Evolutionary conservation across 163 green algal species (phyloP).

Genomic region (Scenedesmus sp.): DNA sequence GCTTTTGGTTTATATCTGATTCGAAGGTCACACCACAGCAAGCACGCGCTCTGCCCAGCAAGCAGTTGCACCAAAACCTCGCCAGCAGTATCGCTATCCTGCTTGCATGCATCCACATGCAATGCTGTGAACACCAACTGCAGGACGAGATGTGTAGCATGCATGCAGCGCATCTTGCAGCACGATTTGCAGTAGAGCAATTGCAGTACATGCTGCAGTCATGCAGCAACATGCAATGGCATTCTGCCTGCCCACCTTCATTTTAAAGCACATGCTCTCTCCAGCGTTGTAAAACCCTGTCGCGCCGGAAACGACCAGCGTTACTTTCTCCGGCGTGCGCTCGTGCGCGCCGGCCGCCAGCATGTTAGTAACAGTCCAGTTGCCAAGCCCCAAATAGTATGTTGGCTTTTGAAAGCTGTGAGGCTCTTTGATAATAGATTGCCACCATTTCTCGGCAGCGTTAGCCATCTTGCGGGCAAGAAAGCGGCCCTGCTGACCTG

Average conservation of each 20-base stretch:
- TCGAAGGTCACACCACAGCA: too few species aligned
- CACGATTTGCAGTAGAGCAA: too few species aligned
- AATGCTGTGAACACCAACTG: too few species aligned
- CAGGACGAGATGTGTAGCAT: too few species aligned
- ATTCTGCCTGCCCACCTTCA: neutral
- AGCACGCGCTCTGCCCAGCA: too few species aligned
- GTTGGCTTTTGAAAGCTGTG: constrained; percentile 37
- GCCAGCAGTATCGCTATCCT: too few species aligned
- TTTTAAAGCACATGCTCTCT: neutral
- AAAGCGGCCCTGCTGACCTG: neutral
- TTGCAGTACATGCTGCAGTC: too few species aligned
- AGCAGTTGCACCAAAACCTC: too few species aligned
- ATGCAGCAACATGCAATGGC: too few species aligned
- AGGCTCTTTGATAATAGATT: neutral
- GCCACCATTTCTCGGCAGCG: constrained; percentile 22
- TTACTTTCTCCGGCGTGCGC: neutral
- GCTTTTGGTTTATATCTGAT: too few species aligned
- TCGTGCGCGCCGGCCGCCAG: constrained; percentile 29
- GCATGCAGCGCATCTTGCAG: too few species aligned
- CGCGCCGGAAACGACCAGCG: constrained; percentile 9
- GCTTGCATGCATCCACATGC: too few species aligned
- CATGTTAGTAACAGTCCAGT: constrained; percentile 26
- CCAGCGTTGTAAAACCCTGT: constrained; percentile 31
- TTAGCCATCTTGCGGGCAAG: neutral
- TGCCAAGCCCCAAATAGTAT: constrained; percentile 16